Conservation (phyloP, 208 protist genomes). For the Leptomonas pyrrhocoris region DNA sequence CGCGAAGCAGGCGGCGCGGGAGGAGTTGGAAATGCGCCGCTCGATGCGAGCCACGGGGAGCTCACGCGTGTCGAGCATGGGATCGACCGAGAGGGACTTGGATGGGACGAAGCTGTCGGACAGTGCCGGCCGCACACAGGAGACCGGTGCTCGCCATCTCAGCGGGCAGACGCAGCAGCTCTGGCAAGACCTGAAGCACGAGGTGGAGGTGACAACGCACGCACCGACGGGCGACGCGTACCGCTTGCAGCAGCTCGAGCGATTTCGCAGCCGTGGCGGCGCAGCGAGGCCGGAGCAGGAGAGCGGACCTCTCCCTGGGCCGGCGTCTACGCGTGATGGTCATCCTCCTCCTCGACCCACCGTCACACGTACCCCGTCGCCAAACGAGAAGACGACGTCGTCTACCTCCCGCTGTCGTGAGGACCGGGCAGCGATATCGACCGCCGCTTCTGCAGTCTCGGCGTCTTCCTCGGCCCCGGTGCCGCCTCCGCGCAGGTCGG, state of each 20-base stretch:
- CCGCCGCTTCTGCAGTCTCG: background rate
- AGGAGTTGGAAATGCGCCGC: slow-evolving; percentile 29
- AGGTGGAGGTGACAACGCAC: slow-evolving; percentile 62
- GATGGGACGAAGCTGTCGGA: no score
- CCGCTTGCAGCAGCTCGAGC: slow-evolving; percentile 66
- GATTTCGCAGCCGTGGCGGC: slow-evolving; percentile 36
- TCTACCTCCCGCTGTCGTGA: background rate
- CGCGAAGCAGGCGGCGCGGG: slow-evolving; percentile 32
- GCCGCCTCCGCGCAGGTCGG: slow-evolving; percentile 9
- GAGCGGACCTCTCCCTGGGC: background rate
- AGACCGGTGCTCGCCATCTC: background rate
- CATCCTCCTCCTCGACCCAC: background rate
- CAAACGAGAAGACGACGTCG: background rate
- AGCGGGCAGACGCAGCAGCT: slow-evolving; percentile 45
- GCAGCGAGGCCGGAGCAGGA: background rate
- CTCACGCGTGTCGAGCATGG: slow-evolving; percentile 12
- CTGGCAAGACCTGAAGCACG: slow-evolving; percentile 63
- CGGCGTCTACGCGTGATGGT: background rate
- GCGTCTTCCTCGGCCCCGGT: background rate
- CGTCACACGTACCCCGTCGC: background rate
- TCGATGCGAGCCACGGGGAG: slow-evolving; percentile 12
- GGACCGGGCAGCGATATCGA: background rate
- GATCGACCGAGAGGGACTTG: background rate
- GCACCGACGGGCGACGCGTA: slow-evolving; percentile 78
- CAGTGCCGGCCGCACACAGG: no score